Conservation (phyloP, 768 basidiomycete genomes). For the Suillus tomentosus region DNA sequence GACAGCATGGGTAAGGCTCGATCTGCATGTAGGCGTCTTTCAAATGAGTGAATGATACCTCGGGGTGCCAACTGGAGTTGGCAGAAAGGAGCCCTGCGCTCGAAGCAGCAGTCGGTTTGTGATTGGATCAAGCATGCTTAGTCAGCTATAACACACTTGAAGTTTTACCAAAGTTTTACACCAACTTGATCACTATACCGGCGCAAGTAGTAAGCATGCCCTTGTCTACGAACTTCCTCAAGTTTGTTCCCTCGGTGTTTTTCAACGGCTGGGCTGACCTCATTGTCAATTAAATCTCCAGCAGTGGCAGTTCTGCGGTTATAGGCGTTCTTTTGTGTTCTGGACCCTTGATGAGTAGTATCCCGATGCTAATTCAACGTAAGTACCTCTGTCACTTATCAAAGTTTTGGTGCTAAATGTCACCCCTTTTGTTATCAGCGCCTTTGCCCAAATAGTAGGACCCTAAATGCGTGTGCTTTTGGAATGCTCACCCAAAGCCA, state of each 20-base stretch:
- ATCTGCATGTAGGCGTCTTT: slow-evolving; percentile 65
- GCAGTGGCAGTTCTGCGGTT: not conserved
- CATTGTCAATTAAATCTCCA: no score
- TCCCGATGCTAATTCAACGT: not conserved
- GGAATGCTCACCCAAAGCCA: no score
- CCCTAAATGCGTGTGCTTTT: slow-evolving; percentile 1
- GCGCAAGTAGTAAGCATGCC: no score
- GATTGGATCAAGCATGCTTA: not conserved
- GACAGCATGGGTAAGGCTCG: slow-evolving; percentile 65
- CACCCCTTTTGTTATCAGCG: not conserved
- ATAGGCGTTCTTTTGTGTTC: not conserved
- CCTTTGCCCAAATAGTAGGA: no score
- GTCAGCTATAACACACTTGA: not conserved
- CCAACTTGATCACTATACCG: no score
- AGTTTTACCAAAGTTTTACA: no score
- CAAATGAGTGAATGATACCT: slow-evolving; percentile 71
- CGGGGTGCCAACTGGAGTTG: slow-evolving; percentile 17
- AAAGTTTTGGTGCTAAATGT: not conserved
- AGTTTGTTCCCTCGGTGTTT: no score
- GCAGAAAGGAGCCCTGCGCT: no score
- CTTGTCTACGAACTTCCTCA: not conserved
- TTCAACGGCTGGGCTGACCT: not conserved
- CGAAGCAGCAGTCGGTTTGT: no score
- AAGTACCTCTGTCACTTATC: not conserved
- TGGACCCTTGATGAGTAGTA: no score